These are phyloP conservation scores for Lodderomyces oxycetoniae DNA, from an alignment of 1,139 yeast species.

Conservation along the genomic window DNA sequence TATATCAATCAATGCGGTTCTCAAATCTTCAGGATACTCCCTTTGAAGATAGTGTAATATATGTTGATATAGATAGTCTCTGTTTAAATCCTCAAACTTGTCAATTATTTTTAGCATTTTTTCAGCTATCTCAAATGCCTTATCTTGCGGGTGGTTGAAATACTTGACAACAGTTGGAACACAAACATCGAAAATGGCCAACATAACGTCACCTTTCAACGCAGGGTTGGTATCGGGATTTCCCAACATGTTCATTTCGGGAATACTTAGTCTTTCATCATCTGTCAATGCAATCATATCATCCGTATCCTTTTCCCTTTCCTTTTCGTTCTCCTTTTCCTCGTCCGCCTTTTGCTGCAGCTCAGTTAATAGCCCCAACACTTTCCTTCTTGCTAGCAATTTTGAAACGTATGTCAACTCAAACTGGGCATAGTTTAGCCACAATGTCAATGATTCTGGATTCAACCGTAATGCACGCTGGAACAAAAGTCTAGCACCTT, in stretches of 20 bases:
- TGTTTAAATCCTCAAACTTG: slow-evolving; percentile 62
- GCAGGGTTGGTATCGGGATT: slow-evolving; percentile 87
- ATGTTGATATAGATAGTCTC: slow-evolving; percentile 63
- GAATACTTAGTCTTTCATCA: slow-evolving; percentile 57
- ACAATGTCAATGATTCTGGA: slow-evolving; percentile 63
- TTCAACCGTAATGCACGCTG: slow-evolving; percentile 85
- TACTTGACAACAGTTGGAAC: too few species aligned
- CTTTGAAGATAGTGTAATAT: slow-evolving; percentile 49
- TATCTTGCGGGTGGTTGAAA: too few species aligned
- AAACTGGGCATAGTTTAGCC: slow-evolving; percentile 84
- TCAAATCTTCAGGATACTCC: slow-evolving; percentile 32
- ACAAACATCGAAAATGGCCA: slow-evolving; percentile 75
- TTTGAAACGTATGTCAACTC: slow-evolving; percentile 85
- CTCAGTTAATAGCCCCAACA: slow-evolving; percentile 72
- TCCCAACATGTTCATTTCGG: slow-evolving; percentile 84
- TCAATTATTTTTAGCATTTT: slow-evolving; percentile 57
- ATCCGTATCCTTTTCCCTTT: slow-evolving; percentile 10
- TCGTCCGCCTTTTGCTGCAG: slow-evolving; percentile 36
- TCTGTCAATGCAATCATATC: slow-evolving; percentile 49
- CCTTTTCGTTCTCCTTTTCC: slow-evolving; percentile 38
- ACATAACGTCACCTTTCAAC: slow-evolving; percentile 80
- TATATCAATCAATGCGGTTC: slow-evolving; percentile 52
- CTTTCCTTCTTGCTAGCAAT: slow-evolving; percentile 74
- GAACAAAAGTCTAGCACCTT: slow-evolving; percentile 81
- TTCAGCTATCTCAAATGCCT: slow-evolving; percentile 38